Conservation (phyloP, 1,284 basidiomycete genomes). For the Grifola frondosa region DNA sequence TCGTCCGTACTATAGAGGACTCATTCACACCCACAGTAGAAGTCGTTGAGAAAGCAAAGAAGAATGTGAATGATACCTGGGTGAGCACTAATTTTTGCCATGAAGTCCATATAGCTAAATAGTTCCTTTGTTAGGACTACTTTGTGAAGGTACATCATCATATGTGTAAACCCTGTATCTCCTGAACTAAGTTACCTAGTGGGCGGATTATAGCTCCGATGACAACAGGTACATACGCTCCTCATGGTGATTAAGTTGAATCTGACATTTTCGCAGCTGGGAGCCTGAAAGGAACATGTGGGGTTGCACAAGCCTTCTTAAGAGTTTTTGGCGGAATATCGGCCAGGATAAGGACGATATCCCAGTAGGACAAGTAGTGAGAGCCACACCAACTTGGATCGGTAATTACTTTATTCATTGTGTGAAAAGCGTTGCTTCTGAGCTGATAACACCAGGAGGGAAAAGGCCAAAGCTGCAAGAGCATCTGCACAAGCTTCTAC, state of each 20-base stretch:
- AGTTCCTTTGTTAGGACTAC: constrained; percentile 41
- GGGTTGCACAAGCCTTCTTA: constrained; percentile 52
- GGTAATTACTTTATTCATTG: no score
- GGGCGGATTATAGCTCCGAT: constrained; percentile 49
- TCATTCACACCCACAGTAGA: no score
- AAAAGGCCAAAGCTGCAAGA: constrained; percentile 5
- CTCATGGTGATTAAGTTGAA: not conserved
- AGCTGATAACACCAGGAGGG: constrained; percentile 19
- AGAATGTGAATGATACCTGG: no score
- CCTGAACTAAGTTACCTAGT: constrained; percentile 36
- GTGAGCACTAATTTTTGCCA: no score
- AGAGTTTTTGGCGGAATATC: constrained; percentile 64
- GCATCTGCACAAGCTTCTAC: no score
- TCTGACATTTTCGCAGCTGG: constrained; percentile 46
- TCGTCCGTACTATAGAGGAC: no score
- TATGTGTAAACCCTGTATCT: not conserved
- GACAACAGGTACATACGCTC: constrained; percentile 42
- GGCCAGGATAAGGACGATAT: constrained; percentile 58
- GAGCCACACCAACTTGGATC: constrained; percentile 36
- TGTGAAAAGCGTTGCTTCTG: no score
- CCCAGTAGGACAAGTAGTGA: constrained; percentile 38
- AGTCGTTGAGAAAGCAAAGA: no score
- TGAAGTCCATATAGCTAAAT: no score
- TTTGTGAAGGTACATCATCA: constrained; percentile 48
- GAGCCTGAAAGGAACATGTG: constrained; percentile 58